Evolutionary conservation across 2,329 filamentous ascomycete genomes (phyloP).

Genomic region (Teratosphaeria nubilosa): DNA sequence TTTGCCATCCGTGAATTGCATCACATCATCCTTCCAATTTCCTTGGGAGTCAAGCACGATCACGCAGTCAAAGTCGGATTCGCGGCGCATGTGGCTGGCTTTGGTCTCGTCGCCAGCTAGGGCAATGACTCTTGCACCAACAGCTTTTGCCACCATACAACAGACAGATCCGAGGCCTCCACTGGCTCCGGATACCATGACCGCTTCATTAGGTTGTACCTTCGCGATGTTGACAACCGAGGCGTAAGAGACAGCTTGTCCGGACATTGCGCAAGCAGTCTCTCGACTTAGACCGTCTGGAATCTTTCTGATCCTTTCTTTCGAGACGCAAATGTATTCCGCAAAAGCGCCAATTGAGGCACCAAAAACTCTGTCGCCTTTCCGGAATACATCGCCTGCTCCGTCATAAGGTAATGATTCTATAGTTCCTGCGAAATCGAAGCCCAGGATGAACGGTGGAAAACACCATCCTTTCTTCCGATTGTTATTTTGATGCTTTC

Average conservation of each 20-base stretch:
- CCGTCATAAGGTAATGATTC: slow-evolving; percentile 26
- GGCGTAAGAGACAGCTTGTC: slow-evolving; percentile 46
- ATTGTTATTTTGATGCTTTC: slow-evolving; percentile 51
- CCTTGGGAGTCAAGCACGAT: slow-evolving; percentile 32
- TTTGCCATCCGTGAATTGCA: slow-evolving; percentile 35
- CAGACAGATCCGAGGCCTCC: slow-evolving; percentile 48
- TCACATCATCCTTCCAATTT: slow-evolving; percentile 44
- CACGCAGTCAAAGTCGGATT: slow-evolving; percentile 18
- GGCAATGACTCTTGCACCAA: slow-evolving; percentile 45
- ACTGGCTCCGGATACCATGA: slow-evolving; percentile 46
- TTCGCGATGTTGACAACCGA: slow-evolving; percentile 35
- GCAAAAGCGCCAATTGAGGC: slow-evolving; percentile 43
- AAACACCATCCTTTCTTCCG: slow-evolving; percentile 37
- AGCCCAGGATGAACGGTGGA: slow-evolving; percentile 50
- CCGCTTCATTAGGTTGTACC: slow-evolving; percentile 38
- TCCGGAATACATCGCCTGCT: slow-evolving; percentile 23
- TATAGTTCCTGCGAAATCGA: slow-evolving; percentile 51
- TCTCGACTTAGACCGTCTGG: slow-evolving; percentile 37
- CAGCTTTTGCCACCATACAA: slow-evolving; percentile 44
- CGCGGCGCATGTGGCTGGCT: slow-evolving; percentile 21
- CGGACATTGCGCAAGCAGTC: slow-evolving; percentile 45
- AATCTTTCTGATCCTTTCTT: slow-evolving; percentile 32
- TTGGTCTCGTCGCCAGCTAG: slow-evolving; percentile 41
- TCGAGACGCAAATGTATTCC: slow-evolving; percentile 38
- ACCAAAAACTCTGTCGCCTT: slow-evolving; percentile 47